Evolutionary conservation across 768 basidiomycete genomes (phyloP).

Genomic region (Phlegmacium glaucopus): DNA sequence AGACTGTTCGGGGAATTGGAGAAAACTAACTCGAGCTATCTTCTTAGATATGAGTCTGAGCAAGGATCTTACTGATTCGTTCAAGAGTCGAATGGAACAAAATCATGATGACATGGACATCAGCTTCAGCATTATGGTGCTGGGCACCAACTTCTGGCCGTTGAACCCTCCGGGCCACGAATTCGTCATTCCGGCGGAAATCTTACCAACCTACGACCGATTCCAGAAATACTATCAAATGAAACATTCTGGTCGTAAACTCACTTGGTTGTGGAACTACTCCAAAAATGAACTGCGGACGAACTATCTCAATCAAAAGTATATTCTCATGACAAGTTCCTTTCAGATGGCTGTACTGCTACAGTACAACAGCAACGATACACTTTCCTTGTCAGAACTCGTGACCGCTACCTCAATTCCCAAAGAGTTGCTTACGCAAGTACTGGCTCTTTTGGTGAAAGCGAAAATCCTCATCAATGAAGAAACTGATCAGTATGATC

Average conservation of each 20-base stretch:
- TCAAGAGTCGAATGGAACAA: conserved; percentile 90
- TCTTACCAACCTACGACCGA: conserved; percentile 82
- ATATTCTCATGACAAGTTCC: conserved; percentile 92
- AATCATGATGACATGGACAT: conserved; percentile 85
- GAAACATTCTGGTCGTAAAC: conserved; percentile 91
- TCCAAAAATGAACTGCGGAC: conserved; percentile 95
- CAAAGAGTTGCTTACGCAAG: conserved; percentile 74
- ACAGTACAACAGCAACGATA: conserved; percentile 92
- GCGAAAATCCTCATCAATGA: conserved; percentile 88
- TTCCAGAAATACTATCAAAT: conserved; percentile 93
- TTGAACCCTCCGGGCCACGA: conserved; percentile 79
- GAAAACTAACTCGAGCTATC: not conserved
- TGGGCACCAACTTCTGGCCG: conserved; percentile 97
- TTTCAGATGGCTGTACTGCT: conserved; percentile 95
- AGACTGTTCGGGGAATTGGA: not conserved
- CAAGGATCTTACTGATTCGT: conserved; percentile 92
- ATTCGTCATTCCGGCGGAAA: conserved; percentile 85
- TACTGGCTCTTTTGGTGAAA: conserved; percentile 70
- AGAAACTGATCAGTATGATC: conserved; percentile 84
- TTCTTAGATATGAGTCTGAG: conserved; percentile 85
- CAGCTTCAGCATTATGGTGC: conserved; percentile 90
- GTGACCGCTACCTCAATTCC: conserved; percentile 74
- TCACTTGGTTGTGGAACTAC: conserved; percentile 99
- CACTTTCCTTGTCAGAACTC: conserved; percentile 78
- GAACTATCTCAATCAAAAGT: conserved; percentile 91